Evolutionary conservation across 1,284 basidiomycete species (phyloP).

Genomic region (Cryptococcus sp.): DNA sequence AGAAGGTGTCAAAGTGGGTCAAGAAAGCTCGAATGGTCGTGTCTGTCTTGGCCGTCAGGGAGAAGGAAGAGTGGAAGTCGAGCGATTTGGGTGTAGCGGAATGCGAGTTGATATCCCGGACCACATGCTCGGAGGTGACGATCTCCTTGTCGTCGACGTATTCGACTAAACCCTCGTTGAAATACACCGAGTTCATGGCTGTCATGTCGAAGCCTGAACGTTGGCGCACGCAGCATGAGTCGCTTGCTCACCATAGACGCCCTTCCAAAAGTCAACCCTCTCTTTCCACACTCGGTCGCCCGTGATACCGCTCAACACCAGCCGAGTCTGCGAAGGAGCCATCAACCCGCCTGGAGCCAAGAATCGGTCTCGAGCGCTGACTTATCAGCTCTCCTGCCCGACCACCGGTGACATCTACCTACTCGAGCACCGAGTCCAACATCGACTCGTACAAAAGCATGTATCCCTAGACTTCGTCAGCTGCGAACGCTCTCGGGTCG

Average conservation of each 20-base stretch:
- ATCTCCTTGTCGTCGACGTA: slow-evolving; percentile 65
- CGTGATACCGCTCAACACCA: slow-evolving; percentile 76
- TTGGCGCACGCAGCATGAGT: neutral
- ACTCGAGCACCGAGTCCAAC: slow-evolving; percentile 84
- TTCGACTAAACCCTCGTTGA: slow-evolving; percentile 73
- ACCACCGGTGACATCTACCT: slow-evolving; percentile 6
- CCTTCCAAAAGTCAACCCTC: slow-evolving; percentile 79
- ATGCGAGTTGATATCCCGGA: slow-evolving; percentile 69
- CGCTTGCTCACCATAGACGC: slow-evolving; percentile 74
- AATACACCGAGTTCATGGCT: slow-evolving; percentile 63
- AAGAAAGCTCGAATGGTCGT: slow-evolving; percentile 73
- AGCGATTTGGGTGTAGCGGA: slow-evolving; percentile 64
- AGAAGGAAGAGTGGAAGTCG: slow-evolving; percentile 71
- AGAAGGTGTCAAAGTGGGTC: slow-evolving; percentile 93
- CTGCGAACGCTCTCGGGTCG: too few relatives aligned
- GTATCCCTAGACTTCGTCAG: too few relatives aligned
- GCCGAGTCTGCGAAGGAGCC: slow-evolving; percentile 83
- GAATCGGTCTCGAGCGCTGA: slow-evolving; percentile 72
- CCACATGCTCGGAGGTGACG: slow-evolving; percentile 59
- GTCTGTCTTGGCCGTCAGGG: slow-evolving; percentile 57
- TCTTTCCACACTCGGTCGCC: slow-evolving; percentile 70
- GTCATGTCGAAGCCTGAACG: slow-evolving; percentile 72
- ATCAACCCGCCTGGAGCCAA: slow-evolving; percentile 71
- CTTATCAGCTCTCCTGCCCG: neutral
- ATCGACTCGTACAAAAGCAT: slow-evolving; percentile 91